Percentiles rank a stretch among this genome's conserved stretches.
These are phyloP conservation scores for Penicillium pancosmium DNA, from an alignment of 495 filamentous ascomycete species.

Conservation along the genomic window DNA sequence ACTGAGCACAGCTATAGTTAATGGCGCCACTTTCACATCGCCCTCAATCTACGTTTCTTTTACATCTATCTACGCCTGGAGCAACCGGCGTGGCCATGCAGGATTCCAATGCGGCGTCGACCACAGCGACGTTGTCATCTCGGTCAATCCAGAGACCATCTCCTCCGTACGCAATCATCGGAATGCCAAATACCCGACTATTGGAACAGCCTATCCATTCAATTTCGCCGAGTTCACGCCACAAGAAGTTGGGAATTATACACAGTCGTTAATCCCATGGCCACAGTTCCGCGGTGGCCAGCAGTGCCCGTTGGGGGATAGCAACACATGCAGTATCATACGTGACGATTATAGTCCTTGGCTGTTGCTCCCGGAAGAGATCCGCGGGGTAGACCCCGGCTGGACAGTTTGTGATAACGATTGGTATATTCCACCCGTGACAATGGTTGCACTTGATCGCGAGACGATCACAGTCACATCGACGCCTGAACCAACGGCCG, in stretches of 20 bases:
- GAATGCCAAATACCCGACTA: conserved; percentile 26
- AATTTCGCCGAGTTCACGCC: conserved; percentile 29
- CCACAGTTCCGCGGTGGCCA: conserved; percentile 26
- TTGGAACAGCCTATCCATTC: conserved; percentile 29
- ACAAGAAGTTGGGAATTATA: conserved; percentile 24
- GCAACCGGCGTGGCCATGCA: conserved; percentile 23
- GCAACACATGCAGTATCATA: conserved; percentile 21
- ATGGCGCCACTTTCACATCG: conserved; percentile 27
- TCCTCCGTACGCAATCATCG: conserved; percentile 25
- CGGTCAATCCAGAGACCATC: conserved; percentile 17
- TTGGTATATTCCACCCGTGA: conserved; percentile 2
- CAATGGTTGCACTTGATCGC: background rate
- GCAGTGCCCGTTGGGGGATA: conserved; percentile 23
- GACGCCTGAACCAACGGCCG: conserved; percentile 1
- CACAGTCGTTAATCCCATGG: conserved; percentile 27
- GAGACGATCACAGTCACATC: background rate
- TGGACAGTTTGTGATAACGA: conserved; percentile 1
- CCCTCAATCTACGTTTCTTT: conserved; percentile 31
- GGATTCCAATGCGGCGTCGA: conserved; percentile 25
- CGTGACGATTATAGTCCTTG: conserved; percentile 27
- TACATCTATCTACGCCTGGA: conserved; percentile 29
- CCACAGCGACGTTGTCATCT: conserved; percentile 23
- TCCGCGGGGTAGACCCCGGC: background rate
- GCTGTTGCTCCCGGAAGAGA: conserved; percentile 1
- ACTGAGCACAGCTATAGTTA: conserved; percentile 27